These are phyloP conservation scores for Aspergillus novofumigatus DNA, from an alignment of 2,329 filamentous ascomycete species.

Conservation along the genomic window DNA sequence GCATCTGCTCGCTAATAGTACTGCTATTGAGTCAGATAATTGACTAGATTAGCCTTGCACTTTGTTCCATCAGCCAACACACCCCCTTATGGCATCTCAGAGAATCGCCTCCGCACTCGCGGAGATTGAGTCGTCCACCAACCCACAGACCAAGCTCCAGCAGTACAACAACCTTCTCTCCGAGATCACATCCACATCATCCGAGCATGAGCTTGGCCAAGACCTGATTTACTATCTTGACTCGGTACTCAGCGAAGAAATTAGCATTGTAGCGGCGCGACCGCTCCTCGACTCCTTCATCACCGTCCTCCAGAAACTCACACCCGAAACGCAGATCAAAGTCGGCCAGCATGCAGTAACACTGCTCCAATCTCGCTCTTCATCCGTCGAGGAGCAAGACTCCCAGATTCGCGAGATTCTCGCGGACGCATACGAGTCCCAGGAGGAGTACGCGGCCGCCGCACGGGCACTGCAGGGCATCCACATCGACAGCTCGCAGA, in stretches of 20 bases:
- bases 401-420: conserved; percentile 74
- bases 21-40: not conserved
- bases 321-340: conserved; percentile 62
- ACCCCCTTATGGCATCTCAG: conserved; percentile 45
- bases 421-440: conserved; percentile 74
- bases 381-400: conserved; percentile 81
- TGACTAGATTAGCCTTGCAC: not conserved
- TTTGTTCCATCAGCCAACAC: not conserved
- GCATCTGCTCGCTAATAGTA: not conserved
- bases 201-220: conserved; percentile 46
- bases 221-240: conserved; percentile 67
- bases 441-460: conserved; percentile 75
- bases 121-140: conserved; percentile 47
- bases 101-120: conserved; percentile 47
- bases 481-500: conserved; percentile 82
- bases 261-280: conserved; percentile 73
- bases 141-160: conserved; percentile 49
- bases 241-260: conserved; percentile 64
- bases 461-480: conserved; percentile 78
- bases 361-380: conserved; percentile 61
- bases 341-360: conserved; percentile 71
- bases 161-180: conserved; percentile 57
- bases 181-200: conserved; percentile 48
- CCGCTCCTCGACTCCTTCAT: conserved; percentile 69
- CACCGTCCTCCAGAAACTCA: conserved; percentile 51